Conservation (phyloP, 2,329 filamentous ascomycete genomes). For the Acephala macrosclerotiorum region DNA sequence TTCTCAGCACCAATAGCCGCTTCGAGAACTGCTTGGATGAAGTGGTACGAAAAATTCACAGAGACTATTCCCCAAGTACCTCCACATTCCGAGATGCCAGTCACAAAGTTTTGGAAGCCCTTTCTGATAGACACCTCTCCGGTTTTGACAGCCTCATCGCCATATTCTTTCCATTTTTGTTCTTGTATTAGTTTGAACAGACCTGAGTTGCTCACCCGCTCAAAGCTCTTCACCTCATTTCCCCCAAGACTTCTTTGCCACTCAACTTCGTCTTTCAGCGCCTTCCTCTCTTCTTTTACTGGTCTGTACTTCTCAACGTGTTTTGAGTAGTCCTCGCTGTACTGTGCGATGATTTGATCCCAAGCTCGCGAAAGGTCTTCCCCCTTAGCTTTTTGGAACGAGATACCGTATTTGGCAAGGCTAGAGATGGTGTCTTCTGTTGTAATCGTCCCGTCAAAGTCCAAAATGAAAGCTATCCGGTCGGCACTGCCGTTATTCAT, state of each 20-base stretch:
- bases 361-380: conserved; percentile 21
- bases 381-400: conserved; percentile 20
- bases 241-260: conserved; percentile 31
- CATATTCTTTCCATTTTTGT: conserved; percentile 29
- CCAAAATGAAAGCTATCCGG: conserved; percentile 34
- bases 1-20: conserved; percentile 4
- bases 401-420: conserved; percentile 31
- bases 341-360: conserved; percentile 28
- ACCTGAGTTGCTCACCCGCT: conserved; percentile 34
- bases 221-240: conserved; percentile 39
- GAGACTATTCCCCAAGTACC: conserved; percentile 37
- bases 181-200: conserved; percentile 37
- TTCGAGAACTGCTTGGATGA: conserved; percentile 37
- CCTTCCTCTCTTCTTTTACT: conserved; percentile 26
- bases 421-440: conserved; percentile 39
- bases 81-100: conserved; percentile 9
- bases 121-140: conserved; percentile 30
- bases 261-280: conserved; percentile 30
- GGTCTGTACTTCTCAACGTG: conserved; percentile 33
- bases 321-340: conserved; percentile 31
- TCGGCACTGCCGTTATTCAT: neutral
- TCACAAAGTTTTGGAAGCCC: conserved; percentile 34
- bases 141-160: conserved; percentile 25
- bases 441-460: conserved; percentile 45
- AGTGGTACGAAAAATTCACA: conserved; percentile 38